These are phyloP conservation scores for Lecanosticta acicola DNA, from an alignment of 2,329 filamentous ascomycete genomes.

Conservation along the genomic window DNA sequence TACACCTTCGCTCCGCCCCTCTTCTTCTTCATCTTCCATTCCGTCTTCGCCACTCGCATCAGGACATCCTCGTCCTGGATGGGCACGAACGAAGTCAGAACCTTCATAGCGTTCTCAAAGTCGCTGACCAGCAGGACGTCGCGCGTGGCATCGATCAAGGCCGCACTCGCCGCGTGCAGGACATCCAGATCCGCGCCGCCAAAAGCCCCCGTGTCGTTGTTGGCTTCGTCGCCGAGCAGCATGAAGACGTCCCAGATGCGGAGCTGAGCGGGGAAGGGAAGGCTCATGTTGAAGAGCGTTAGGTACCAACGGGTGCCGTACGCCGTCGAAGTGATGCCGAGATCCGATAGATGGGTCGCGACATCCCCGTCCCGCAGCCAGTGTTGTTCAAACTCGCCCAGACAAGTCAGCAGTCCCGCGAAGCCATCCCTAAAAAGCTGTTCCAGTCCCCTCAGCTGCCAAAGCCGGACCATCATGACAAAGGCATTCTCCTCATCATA, in stretches of 20 bases:
- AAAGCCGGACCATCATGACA: slow-evolving; percentile 92
- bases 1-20: slow-evolving; percentile 13
- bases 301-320: slow-evolving; percentile 97
- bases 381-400: slow-evolving; percentile 75
- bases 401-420: slow-evolving; percentile 74
- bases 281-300: slow-evolving; percentile 93
- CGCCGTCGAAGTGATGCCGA: slow-evolving; percentile 79
- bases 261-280: slow-evolving; percentile 89
- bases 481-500: slow-evolving; percentile 94
- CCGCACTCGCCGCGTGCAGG: slow-evolving; percentile 76
- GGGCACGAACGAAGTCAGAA: slow-evolving; percentile 86
- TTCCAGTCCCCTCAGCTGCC: slow-evolving; percentile 81
- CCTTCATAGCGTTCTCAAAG: slow-evolving; percentile 98
- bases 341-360: slow-evolving; percentile 68
- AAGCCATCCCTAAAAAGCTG: slow-evolving; percentile 80
- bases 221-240: slow-evolving; percentile 67
- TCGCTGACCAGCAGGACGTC: slow-evolving; percentile 87
- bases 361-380: slow-evolving; percentile 79
- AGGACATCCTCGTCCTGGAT: slow-evolving; percentile 90
- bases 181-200: slow-evolving; percentile 68
- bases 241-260: slow-evolving; percentile 98
- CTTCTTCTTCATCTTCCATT: slow-evolving; percentile 69
- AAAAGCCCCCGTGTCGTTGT: slow-evolving; percentile 33
- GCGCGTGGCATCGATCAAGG: slow-evolving; percentile 81
- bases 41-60: slow-evolving; percentile 81